Percentiles rank a stretch among this genome's conserved stretches.
phyloP scores from a whole-genome alignment of 805 yeast genomes.

The Candida montana region DNA sequence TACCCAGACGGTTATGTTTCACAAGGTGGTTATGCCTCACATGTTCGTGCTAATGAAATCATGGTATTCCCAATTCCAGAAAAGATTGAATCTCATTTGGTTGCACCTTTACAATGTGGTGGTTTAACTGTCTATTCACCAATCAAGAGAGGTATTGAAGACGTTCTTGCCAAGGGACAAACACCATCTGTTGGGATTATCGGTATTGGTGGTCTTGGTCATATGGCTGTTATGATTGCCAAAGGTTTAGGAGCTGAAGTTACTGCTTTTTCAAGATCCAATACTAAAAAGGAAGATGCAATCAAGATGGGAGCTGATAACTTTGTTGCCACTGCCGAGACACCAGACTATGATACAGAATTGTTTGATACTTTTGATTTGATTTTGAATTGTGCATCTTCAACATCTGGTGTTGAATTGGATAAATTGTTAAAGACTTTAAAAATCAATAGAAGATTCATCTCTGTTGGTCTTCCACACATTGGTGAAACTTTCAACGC shows the following conservation, averaged over 20 bases:
- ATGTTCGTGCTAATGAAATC: slow-evolving; percentile 57
- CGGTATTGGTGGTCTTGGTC: slow-evolving; percentile 56
- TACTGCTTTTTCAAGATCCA: slow-evolving; percentile 48
- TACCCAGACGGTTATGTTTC: slow-evolving; percentile 44
- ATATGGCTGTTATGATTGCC: slow-evolving; percentile 50
- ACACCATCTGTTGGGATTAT: slow-evolving; percentile 45
- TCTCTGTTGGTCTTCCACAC: slow-evolving; percentile 65
- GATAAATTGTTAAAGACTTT: slow-evolving; percentile 43
- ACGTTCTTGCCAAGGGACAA: slow-evolving; percentile 16
- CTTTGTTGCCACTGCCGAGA: slow-evolving; percentile 49
- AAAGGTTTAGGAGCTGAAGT: slow-evolving; percentile 59
- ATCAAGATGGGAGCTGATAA: slow-evolving; percentile 46
- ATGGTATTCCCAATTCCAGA: slow-evolving; percentile 64
- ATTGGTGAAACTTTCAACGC: slow-evolving; percentile 34
- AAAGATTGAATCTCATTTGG: slow-evolving; percentile 42
- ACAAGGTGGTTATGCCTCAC: slow-evolving; percentile 69
- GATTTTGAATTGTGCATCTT: slow-evolving; percentile 44
- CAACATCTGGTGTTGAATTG: slow-evolving; percentile 41
- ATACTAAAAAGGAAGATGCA: slow-evolving; percentile 45
- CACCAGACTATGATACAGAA: slow-evolving; percentile 35
- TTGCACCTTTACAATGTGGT: slow-evolving; percentile 75
- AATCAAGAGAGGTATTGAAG: slow-evolving; percentile 37
- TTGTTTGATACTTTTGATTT: slow-evolving; percentile 37
- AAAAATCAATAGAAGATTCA: slow-evolving; percentile 53
- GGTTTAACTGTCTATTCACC: slow-evolving; percentile 74